A percentile compares a stretch with the other conserved stretches of the same genome.
Evolutionary conservation across 2,329 filamentous ascomycete species (phyloP).

Genomic region (Eutypella sp.): DNA sequence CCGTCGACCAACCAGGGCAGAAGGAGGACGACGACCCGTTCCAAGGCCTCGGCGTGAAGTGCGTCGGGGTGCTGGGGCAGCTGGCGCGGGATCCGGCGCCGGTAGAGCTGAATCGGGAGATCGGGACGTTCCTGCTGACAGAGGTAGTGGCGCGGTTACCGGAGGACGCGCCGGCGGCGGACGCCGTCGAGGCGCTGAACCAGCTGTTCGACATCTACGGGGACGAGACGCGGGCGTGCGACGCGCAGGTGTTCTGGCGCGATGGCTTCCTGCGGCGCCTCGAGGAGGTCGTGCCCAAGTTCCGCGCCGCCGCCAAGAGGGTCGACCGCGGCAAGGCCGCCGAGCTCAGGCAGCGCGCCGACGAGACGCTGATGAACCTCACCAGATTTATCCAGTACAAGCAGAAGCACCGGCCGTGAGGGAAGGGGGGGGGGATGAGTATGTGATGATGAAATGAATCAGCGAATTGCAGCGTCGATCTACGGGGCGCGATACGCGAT

Average conservation of each 20-base stretch:
- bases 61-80: constrained; percentile 61
- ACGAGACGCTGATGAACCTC: constrained; percentile 58
- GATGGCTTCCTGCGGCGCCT: constrained; percentile 55
- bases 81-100: constrained; percentile 54
- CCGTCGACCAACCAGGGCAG: constrained; percentile 11
- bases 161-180: constrained; percentile 45
- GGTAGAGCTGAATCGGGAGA: constrained; percentile 51
- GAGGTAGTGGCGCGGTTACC: constrained; percentile 44
- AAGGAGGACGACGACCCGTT: constrained; percentile 47
- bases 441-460: not conserved
- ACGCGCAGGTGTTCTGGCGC: constrained; percentile 60
- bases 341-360: constrained; percentile 54
- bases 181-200: constrained; percentile 59
- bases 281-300: constrained; percentile 48
- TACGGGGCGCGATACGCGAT: not conserved
- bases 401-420: constrained; percentile 46
- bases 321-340: constrained; percentile 54
- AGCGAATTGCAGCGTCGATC: not conserved
- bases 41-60: constrained; percentile 60
- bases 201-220: constrained; percentile 65
- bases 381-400: constrained; percentile 61
- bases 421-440: not conserved
- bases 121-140: constrained; percentile 58
- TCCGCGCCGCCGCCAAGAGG: constrained; percentile 51
- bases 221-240: constrained; percentile 53